These are phyloP conservation scores for Arthrocladium fulminans DNA, from an alignment of 2,329 filamentous ascomycete species.

Conservation along the genomic window DNA sequence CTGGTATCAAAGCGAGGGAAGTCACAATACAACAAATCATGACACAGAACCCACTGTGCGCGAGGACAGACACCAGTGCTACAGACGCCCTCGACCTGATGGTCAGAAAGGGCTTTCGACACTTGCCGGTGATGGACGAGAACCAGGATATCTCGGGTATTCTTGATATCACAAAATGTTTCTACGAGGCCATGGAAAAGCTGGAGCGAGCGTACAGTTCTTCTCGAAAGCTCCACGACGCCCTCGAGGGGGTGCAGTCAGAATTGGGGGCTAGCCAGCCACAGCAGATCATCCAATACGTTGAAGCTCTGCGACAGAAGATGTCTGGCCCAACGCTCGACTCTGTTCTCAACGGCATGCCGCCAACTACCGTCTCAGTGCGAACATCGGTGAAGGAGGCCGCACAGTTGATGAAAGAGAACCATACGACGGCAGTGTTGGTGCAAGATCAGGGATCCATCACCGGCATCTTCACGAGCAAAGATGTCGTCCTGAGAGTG, in stretches of 20 bases:
- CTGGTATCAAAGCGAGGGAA: slow-evolving; percentile 76
- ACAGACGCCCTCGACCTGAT: slow-evolving; percentile 96
- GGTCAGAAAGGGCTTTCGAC: slow-evolving; percentile 96
- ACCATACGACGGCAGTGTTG: slow-evolving; percentile 91
- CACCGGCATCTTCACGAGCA: slow-evolving; percentile 98
- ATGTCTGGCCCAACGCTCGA: slow-evolving; percentile 98
- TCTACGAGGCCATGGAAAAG: slow-evolving; percentile 99
- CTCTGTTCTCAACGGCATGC: slow-evolving; percentile 81
- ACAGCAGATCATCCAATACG: slow-evolving; percentile 97
- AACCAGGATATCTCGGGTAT: slow-evolving; percentile 99
- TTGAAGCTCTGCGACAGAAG: slow-evolving; percentile 86
- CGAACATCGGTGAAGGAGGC: slow-evolving; percentile 94
- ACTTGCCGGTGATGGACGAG: slow-evolving; percentile 98
- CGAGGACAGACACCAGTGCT: slow-evolving; percentile 92
- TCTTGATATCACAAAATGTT: slow-evolving; percentile 97
- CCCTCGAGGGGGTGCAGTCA: slow-evolving; percentile 92
- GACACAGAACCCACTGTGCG: slow-evolving; percentile 98
- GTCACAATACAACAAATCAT: slow-evolving; percentile 97
- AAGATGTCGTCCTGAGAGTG: slow-evolving; percentile 94
- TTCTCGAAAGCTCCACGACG: slow-evolving; percentile 96
- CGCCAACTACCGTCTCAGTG: slow-evolving; percentile 90
- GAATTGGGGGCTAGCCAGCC: slow-evolving; percentile 93
- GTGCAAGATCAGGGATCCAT: slow-evolving; percentile 96
- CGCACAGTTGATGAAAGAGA: slow-evolving; percentile 93
- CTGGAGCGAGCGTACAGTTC: slow-evolving; percentile 94